Evolutionary conservation across 2,329 filamentous ascomycete species (phyloP).

Genomic region (Hymenotorrendiella dingleyae): DNA sequence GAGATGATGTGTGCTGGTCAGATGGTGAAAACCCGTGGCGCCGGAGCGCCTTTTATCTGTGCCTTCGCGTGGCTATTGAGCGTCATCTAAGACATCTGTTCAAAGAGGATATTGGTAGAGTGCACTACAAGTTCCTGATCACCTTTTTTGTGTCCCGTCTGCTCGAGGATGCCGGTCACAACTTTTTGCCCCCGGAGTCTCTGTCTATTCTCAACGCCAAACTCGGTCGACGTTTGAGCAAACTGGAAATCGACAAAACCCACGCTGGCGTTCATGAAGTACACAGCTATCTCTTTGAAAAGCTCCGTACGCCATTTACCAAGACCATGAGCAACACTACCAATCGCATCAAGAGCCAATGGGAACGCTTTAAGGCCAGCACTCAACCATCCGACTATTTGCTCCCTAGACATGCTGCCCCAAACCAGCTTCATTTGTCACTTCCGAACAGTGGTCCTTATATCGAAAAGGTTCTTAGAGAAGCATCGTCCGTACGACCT

Average conservation of each 20-base stretch:
- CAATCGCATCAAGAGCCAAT: constrained; percentile 30
- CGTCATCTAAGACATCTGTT: constrained; percentile 40
- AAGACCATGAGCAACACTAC: constrained; percentile 27
- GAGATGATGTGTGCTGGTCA: constrained; percentile 54
- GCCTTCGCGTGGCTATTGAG: constrained; percentile 51
- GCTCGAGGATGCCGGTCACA: constrained; percentile 33
- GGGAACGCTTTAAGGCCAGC: constrained; percentile 35
- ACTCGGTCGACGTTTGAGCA: constrained; percentile 50
- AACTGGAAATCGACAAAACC: constrained; percentile 42
- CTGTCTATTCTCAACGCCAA: constrained; percentile 43
- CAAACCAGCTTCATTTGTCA: constrained; percentile 30
- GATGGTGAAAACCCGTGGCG: constrained; percentile 51
- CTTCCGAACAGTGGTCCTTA: constrained; percentile 37
- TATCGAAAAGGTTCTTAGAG: constrained; percentile 18
- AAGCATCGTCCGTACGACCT: too few species aligned
- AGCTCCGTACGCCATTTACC: constrained; percentile 26
- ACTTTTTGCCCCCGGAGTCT: constrained; percentile 32
- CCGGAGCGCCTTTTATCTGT: constrained; percentile 54
- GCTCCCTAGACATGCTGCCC: constrained; percentile 35
- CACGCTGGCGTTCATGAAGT: constrained; percentile 4
- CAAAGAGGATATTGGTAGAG: constrained; percentile 37
- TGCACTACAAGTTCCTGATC: constrained; percentile 53
- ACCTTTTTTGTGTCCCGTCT: constrained; percentile 41
- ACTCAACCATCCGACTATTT: constrained; percentile 35
- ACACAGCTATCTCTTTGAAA: constrained; percentile 28